Base-by-base conservation (phyloP, 768 basidiomycete genomes). In the Amyloporia xantha region DNA sequence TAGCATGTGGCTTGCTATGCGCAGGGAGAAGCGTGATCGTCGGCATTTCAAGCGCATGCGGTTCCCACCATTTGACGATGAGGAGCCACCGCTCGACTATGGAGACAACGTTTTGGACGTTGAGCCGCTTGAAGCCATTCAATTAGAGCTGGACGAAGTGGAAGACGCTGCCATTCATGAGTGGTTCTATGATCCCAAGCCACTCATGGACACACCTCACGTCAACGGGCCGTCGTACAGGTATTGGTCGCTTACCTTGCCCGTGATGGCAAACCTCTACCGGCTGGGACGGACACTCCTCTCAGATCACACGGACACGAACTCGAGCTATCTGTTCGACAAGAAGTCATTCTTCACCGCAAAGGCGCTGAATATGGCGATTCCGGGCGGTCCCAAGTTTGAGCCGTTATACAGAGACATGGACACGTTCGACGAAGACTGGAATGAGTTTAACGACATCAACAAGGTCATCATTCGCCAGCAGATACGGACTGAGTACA, bases 391-490 rank as follows among this genome's bases (percentile, higher is more conserved):
- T 41, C 96, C 96, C 2, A 96, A 97, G 66, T 99, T 98, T 54
- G 96, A 99, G 72, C 96, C 95, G 13, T 72, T 99, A 23, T 92
- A 92, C 67, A 81, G 95, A 42, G 96, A 99, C 60, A 92, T 94
- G 85, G 96, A 98, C 61, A 76, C 86, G 11, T 97, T 91, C 57
- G 96, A 99, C 62, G 96, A 98, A 64, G 96, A 99, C 62, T 96
- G 93, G 93, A 96, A 96, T 66, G 93, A 96, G 66, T 99, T 99
- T 62, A 99, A 99, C 64, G 96, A 99, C 63, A 96, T 98, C 68
- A 94, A 96, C 72, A 99, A 99, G 68, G 88, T 99, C 61, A 95
- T 99, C 66, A 98, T 99, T 58, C 93, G 96, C 19, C 93, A 98
- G 63, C 91, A 96, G 66, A 95, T 98, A 54, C 81, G 96, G 40